phyloP scores from a whole-genome alignment of 495 filamentous ascomycete genomes.

The Pseudotulostoma volvatum region DNA sequence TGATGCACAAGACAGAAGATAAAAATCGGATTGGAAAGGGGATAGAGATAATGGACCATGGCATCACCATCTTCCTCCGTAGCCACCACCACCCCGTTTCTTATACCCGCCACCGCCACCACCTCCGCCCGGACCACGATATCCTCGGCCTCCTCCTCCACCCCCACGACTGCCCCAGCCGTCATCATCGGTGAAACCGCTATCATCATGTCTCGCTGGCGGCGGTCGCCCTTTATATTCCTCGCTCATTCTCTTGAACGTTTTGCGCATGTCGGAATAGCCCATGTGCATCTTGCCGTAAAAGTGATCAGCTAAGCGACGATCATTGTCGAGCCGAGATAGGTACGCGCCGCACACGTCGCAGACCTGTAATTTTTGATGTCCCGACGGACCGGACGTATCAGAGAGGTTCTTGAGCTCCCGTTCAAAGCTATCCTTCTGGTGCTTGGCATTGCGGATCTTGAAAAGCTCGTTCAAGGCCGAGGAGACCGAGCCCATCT shows the following conservation, averaged over 20 bases:
- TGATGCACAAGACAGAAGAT: constrained; percentile 4
- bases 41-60: not conserved
- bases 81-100: constrained; percentile 27
- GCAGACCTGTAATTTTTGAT: constrained; percentile 97
- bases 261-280: constrained; percentile 94
- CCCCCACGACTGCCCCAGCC: constrained; percentile 36
- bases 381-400: constrained; percentile 77
- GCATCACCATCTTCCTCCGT: constrained; percentile 7
- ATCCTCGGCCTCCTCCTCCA: constrained; percentile 35
- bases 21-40: not conserved
- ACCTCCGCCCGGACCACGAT: constrained; percentile 14
- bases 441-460: constrained; percentile 59
- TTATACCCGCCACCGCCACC: constrained; percentile 25
- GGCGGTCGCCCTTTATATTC: constrained; percentile 62
- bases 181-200: constrained; percentile 27
- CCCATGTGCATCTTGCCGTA: constrained; percentile 99
- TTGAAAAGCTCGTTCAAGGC: constrained; percentile 78
- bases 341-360: constrained; percentile 96
- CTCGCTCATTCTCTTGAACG: constrained; percentile 66
- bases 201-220: constrained; percentile 37
- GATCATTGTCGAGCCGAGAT: constrained; percentile 79
- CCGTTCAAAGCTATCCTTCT: constrained; percentile 70
- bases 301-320: constrained; percentile 88
- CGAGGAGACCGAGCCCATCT: constrained; percentile 60
- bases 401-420: constrained; percentile 87